Conservation (phyloP, 257 asterid species). For the Primulina tabacum region DNA sequence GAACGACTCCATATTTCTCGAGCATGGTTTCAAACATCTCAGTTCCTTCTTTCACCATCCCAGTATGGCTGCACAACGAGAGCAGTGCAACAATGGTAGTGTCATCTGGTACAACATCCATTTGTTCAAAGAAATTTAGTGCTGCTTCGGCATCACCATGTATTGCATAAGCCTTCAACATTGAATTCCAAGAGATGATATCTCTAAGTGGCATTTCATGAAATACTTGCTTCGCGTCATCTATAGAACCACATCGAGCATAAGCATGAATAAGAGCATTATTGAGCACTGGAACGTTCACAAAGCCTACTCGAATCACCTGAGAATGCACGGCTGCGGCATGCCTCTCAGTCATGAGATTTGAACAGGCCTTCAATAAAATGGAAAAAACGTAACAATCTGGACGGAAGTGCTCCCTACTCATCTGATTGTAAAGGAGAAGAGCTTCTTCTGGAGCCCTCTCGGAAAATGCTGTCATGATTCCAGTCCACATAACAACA, state of each 20-base stretch:
- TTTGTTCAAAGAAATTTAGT: conserved; percentile 42
- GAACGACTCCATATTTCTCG: conserved; percentile 51
- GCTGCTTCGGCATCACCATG: conserved; percentile 69
- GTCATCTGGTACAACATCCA: conserved; percentile 61
- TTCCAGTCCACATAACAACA: conserved; percentile 73
- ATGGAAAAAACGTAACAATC: conserved; percentile 60
- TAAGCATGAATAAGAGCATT: conserved; percentile 78
- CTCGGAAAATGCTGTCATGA: conserved; percentile 56
- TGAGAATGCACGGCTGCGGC: conserved; percentile 59
- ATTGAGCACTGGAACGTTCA: conserved; percentile 39
- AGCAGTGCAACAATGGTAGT: conserved; percentile 73
- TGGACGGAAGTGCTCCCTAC: conserved; percentile 35
- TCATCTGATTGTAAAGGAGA: conserved; percentile 53
- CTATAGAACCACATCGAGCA: conserved; percentile 69
- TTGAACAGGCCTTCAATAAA: conserved; percentile 73
- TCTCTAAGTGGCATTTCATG: conserved; percentile 51
- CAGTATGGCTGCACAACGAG: conserved; percentile 81
- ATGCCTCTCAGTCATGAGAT: conserved; percentile 53
- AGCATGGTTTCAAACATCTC: conserved; percentile 51
- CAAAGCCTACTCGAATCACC: conserved; percentile 50
- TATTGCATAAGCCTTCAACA: conserved; percentile 75
- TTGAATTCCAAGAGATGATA: conserved; percentile 71
- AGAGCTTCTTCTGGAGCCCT: conserved; percentile 54
- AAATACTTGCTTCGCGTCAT: conserved; percentile 51
- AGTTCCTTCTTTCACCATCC: conserved; percentile 71